Conservation (phyloP, 768 basidiomycete genomes). For the Rhizopogon rudus region DNA sequence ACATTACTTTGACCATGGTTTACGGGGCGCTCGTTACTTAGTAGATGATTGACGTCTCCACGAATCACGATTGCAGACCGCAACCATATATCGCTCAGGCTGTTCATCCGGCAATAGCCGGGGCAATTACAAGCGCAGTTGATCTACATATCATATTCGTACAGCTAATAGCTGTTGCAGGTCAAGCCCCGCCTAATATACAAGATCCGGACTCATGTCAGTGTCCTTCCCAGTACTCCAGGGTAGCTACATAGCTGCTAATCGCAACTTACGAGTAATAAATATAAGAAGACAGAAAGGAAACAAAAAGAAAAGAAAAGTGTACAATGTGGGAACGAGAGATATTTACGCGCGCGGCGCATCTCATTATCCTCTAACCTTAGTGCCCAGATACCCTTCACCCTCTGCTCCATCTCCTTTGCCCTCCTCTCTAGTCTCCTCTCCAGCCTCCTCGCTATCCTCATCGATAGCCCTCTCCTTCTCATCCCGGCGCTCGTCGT, state of each 20-base stretch:
- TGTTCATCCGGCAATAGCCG: not conserved
- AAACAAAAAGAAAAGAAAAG: not conserved
- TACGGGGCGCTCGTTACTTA: not conserved
- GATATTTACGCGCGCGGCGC: not conserved
- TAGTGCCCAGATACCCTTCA: conserved; percentile 25
- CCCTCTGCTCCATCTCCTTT: conserved; percentile 24
- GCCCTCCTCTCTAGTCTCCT: conserved; percentile 13
- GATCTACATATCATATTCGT: not conserved
- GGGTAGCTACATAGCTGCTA: no score
- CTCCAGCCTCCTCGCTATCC: conserved; percentile 23
- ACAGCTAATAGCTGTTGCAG: not conserved
- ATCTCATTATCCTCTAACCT: conserved; percentile 11
- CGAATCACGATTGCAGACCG: no score
- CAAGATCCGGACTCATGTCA: not conserved
- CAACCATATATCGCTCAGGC: no score
- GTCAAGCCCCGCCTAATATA: not conserved
- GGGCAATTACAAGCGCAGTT: not conserved
- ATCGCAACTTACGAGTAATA: no score
- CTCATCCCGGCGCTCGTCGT: conserved; percentile 40
- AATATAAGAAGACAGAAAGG: not conserved
- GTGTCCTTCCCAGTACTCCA: not conserved
- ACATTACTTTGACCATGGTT: conserved; percentile 43
- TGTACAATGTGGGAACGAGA: no score
- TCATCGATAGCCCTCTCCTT: conserved; percentile 18
- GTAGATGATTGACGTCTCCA: no score